phyloP scores from a whole-genome alignment of 495 filamentous ascomycete genomes.

The Xylaria palmicola region DNA sequence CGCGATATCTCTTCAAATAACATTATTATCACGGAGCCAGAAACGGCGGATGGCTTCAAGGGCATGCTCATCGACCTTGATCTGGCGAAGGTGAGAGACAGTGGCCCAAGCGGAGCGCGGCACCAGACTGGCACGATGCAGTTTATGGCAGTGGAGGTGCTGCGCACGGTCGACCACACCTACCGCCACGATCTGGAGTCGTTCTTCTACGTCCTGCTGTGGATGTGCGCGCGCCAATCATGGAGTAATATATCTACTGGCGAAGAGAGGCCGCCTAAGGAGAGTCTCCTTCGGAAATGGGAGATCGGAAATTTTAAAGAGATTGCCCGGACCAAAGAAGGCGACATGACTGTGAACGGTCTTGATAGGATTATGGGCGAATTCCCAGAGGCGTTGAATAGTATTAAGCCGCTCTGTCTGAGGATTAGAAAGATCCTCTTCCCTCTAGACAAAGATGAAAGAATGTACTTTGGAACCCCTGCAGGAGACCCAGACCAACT shows the following conservation, averaged over 20 bases:
- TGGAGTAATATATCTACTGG: constrained; percentile 25
- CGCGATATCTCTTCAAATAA: constrained; percentile 41
- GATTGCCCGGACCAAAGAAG: constrained; percentile 21
- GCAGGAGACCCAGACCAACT: constrained; percentile 4
- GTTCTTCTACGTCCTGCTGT: constrained; percentile 16
- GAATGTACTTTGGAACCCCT: neutral
- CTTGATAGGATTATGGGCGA: neutral
- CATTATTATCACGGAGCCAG: constrained; percentile 32
- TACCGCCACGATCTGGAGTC: too few species aligned
- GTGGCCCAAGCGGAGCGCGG: constrained; percentile 15
- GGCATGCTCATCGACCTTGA: constrained; percentile 41
- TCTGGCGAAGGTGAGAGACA: constrained; percentile 25
- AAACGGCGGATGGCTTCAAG: constrained; percentile 14
- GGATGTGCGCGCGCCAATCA: constrained; percentile 29
- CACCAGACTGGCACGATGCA: constrained; percentile 21
- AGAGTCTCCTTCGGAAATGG: constrained; percentile 24
- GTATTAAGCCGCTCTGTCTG: constrained; percentile 5
- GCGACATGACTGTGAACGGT: neutral
- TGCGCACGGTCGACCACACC: constrained; percentile 25
- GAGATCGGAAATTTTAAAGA: constrained; percentile 23
- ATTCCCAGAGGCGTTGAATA: neutral
- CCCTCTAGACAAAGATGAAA: neutral
- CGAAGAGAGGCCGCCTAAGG: constrained; percentile 16
- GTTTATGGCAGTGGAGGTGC: constrained; percentile 36
- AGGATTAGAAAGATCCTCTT: constrained; percentile 14